phyloP scores from a whole-genome alignment of 306 rosid genomes.

The Dalbergia cochinchinensis region DNA sequence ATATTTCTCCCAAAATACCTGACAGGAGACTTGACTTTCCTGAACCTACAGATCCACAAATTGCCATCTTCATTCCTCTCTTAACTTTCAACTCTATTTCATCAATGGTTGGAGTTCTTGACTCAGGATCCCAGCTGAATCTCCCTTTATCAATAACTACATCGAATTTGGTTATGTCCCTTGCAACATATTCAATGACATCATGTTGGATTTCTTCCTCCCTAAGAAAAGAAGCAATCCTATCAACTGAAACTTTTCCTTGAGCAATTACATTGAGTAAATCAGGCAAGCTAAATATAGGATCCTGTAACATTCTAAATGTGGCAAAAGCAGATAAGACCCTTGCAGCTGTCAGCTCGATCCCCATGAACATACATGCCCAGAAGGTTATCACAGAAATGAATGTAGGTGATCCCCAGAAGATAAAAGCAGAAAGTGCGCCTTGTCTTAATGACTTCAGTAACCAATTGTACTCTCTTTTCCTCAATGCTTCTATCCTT shows the following conservation, averaged over 20 bases:
- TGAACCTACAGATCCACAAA: conserved; percentile 94
- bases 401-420: conserved; percentile 93
- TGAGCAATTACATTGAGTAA: conserved; percentile 86
- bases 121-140: conserved; percentile 84
- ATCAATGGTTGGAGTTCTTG: conserved; percentile 68
- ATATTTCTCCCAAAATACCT: conserved; percentile 81
- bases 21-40: conserved; percentile 91
- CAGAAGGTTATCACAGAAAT: conserved; percentile 85
- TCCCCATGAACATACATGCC: conserved; percentile 78
- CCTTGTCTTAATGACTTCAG: conserved; percentile 69
- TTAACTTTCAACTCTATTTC: conserved; percentile 72
- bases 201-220: conserved; percentile 85
- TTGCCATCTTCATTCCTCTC: conserved; percentile 95
- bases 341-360: conserved; percentile 89
- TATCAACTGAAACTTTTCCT: conserved; percentile 87
- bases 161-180: conserved; percentile 65
- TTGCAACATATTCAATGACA: conserved; percentile 67
- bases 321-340: conserved; percentile 93
- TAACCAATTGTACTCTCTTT: conserved; percentile 71
- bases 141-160: conserved; percentile 74
- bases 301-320: conserved; percentile 90
- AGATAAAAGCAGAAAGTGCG: conserved; percentile 70
- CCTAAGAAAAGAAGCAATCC: conserved; percentile 75
- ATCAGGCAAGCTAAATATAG: conserved; percentile 88
- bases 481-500: conserved; percentile 68